phyloP scores from a whole-genome alignment of 306 rosid genomes.

The Cucurbita moschata region DNA sequence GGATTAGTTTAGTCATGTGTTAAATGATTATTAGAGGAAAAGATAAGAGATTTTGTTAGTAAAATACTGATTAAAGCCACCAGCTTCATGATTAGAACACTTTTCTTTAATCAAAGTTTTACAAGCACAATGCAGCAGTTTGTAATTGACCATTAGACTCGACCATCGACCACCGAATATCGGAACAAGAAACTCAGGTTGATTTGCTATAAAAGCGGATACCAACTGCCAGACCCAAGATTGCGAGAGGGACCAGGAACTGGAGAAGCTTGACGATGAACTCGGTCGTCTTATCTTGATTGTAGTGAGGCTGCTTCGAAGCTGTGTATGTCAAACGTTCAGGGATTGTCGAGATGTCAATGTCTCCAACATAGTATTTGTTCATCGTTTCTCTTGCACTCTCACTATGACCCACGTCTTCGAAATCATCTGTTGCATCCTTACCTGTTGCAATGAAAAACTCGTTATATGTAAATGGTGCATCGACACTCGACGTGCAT shows the following conservation, averaged over 20 bases:
- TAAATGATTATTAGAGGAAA: not conserved
- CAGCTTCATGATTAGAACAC: not conserved
- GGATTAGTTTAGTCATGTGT: not conserved
- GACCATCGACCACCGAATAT: not conserved
- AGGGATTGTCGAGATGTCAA: conserved; percentile 29
- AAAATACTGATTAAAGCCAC: not conserved
- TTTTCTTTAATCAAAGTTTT: not conserved
- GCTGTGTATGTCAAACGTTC: conserved; percentile 14
- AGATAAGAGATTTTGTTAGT: not conserved
- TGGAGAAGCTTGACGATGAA: conserved; percentile 42
- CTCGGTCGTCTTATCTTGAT: conserved; percentile 39
- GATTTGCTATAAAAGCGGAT: conserved; percentile 32
- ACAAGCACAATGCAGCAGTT: not conserved
- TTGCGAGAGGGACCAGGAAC: conserved; percentile 36
- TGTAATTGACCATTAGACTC: not conserved
- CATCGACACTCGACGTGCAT: not conserved
- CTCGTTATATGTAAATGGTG: not conserved
- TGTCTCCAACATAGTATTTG: conserved; percentile 27
- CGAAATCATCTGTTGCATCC: conserved; percentile 54
- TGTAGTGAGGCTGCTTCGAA: conserved; percentile 38
- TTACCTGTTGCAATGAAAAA: conserved; percentile 14
- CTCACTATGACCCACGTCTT: conserved; percentile 42
- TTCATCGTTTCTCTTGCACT: conserved; percentile 35
- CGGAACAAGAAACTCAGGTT: conserved; percentile 4
- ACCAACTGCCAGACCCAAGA: conserved; percentile 34